Evolutionary conservation across 768 basidiomycete genomes (phyloP), one percentile per base, ranked within the genome.

Genomic region (Coprinopsis marcescibilis): DNA sequence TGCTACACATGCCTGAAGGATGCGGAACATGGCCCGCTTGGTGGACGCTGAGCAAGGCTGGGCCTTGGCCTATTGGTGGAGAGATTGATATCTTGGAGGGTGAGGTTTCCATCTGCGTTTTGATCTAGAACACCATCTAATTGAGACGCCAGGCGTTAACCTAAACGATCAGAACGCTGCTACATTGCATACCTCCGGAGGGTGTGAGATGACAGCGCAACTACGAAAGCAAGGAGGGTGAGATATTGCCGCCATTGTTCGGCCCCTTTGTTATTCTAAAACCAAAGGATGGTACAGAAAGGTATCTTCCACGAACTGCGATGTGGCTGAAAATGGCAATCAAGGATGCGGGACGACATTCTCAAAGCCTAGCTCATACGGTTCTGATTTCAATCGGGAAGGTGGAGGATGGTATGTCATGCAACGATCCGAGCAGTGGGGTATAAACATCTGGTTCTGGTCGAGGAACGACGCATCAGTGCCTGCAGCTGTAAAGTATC

Each of bases 401-500:
- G 71, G 74, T 21, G 85, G 85, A 20, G 85, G 85, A 0, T 81
- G 66, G 67, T 85, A 72, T 57, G 80, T 68, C 39, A 67, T 81
- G 69, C 56, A 65, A 49, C 71, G 73, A 32, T 65, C 69, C 20
- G 45, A 39, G 7, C 32, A 49, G 0, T 62, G 60, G 2, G 78
- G 80, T 19, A 66, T 86, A 32, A 70, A 66, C 43, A 59, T 84
- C 24, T 88, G 80, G 77, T 85, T 80, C 59, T 83, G 78, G 77
- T 56, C 75, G 11, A 65, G 80, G 32, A 52, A 67, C 56, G 70
- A 73, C 49, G 21, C 57, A 10, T 46, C 47, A n/a, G 67, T 78
- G 3, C 81, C 82, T 5, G 33, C 45, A 48, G 68, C 67, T 48
- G 60, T 79, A 51, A 55, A 55, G 17, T 30, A 60, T 25, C 55